A percentile compares a stretch with the other conserved stretches of the same genome.
Conservation (phyloP, 2,329 filamentous ascomycete genomes). For the Pestalotiopsis sp. region DNA sequence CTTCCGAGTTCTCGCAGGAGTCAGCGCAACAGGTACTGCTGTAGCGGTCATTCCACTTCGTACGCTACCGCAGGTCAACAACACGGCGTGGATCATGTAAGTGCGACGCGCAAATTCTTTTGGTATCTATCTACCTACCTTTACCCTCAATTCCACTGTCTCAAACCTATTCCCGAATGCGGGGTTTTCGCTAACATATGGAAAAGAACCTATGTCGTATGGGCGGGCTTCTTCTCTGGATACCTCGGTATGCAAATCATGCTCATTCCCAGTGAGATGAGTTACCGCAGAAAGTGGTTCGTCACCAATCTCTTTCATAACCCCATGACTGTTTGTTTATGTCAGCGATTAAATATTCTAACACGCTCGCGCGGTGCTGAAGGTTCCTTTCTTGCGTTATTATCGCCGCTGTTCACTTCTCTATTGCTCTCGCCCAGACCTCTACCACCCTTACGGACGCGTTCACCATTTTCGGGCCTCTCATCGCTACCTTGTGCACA, state of each 20-base stretch:
- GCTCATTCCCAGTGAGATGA: background rate
- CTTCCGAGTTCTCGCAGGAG: background rate
- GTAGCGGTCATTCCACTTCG: background rate
- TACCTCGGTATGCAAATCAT: background rate
- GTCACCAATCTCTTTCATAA: background rate
- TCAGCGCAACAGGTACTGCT: background rate
- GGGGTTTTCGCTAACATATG: too few relatives aligned
- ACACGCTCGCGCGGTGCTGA: background rate
- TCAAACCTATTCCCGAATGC: too few relatives aligned
- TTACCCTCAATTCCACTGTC: too few relatives aligned
- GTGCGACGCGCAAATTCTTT: too few relatives aligned
- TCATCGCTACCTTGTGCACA: background rate
- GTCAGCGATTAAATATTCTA: too few relatives aligned
- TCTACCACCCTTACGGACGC: background rate
- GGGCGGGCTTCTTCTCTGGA: background rate
- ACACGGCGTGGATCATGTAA: background rate
- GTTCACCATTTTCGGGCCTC: background rate
- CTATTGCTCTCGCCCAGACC: background rate
- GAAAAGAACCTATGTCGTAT: background rate
- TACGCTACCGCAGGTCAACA: background rate
- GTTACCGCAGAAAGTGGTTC: background rate
- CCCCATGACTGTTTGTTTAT: too few relatives aligned
- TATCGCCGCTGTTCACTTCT: background rate
- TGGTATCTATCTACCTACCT: too few relatives aligned
- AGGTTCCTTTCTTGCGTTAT: background rate